Evolutionary conservation across 1,284 basidiomycete species (phyloP).

Genomic region (Moesziomyces parantarcticus): DNA sequence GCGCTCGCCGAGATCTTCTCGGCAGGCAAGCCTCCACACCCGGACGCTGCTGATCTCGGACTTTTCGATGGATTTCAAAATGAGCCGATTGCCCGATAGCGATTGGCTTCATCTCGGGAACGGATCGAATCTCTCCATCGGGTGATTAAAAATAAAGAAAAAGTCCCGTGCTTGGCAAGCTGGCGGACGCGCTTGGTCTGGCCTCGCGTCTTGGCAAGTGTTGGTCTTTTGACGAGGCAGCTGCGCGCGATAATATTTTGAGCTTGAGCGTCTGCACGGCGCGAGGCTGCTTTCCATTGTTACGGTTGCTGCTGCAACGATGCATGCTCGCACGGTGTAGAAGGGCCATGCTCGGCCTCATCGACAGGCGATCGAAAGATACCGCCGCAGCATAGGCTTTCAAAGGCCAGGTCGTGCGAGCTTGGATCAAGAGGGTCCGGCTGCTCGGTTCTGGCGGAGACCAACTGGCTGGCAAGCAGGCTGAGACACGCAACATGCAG

Average conservation of each 20-base stretch:
- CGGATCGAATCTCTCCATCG: not conserved
- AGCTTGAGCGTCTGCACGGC: not conserved
- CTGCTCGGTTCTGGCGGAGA: not conserved
- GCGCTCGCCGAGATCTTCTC: not conserved
- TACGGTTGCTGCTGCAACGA: no score
- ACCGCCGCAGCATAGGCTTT: no score
- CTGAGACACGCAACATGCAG: not conserved
- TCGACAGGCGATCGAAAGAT: no score
- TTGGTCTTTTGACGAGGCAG: not conserved
- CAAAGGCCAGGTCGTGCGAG: not conserved
- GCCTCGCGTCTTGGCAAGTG: not conserved
- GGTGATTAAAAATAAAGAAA: not conserved
- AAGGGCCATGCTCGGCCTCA: no score
- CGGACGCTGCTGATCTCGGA: not conserved
- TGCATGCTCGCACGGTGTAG: no score
- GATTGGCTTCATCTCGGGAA: not conserved
- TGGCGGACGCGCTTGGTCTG: not conserved
- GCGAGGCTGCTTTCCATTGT: no score
- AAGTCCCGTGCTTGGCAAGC: not conserved
- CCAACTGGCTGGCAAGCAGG: no score
- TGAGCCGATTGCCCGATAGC: not conserved
- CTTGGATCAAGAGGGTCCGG: not conserved
- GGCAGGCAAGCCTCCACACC: not conserved
- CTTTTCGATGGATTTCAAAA: not conserved
- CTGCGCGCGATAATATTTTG: not conserved